These are phyloP conservation scores for Beta vulgaris DNA, from an alignment of 148 eudicot species.

Conservation along the genomic window DNA sequence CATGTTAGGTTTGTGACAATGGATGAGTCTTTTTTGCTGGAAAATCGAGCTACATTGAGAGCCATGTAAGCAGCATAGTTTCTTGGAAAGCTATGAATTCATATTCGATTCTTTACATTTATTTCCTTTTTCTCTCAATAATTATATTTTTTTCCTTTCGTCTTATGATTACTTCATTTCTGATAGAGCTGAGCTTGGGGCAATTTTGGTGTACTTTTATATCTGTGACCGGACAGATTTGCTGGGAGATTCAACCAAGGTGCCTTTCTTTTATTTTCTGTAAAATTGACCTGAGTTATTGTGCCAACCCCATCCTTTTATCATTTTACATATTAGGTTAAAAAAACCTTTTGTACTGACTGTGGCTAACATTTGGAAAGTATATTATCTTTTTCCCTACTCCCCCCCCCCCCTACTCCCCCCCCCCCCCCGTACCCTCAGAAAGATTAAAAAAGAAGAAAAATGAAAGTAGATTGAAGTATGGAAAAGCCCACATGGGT, in stretches of 20 bases:
- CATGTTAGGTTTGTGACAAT: slow-evolving; percentile 71
- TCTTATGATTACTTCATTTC: slow-evolving; percentile 15
- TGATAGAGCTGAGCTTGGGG: slow-evolving; percentile 78
- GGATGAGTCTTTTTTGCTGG: slow-evolving; percentile 88
- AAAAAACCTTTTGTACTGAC: no score
- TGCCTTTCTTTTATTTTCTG: slow-evolving; percentile 20
- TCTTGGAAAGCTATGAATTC: not conserved
- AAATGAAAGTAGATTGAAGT: no score
- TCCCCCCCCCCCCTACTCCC: no score
- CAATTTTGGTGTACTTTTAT: slow-evolving; percentile 68
- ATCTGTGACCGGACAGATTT: slow-evolving; percentile 81
- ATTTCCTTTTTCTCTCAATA: not conserved
- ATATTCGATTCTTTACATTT: not conserved
- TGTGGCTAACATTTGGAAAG: no score
- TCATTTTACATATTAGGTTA: not conserved
- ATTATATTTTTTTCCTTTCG: not conserved
- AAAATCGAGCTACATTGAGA: slow-evolving; percentile 75
- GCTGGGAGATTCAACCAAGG: slow-evolving; percentile 78
- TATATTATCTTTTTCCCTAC: no score
- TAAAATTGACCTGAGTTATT: not conserved
- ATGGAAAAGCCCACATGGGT: no score
- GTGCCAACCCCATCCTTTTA: not conserved
- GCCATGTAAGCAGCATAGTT: slow-evolving; percentile 63
- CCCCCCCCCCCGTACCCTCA: no score
- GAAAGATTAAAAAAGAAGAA: no score